Evolutionary conservation across 805 yeast genomes (phyloP).

Genomic region (Hermanozyma aechmeae): DNA sequence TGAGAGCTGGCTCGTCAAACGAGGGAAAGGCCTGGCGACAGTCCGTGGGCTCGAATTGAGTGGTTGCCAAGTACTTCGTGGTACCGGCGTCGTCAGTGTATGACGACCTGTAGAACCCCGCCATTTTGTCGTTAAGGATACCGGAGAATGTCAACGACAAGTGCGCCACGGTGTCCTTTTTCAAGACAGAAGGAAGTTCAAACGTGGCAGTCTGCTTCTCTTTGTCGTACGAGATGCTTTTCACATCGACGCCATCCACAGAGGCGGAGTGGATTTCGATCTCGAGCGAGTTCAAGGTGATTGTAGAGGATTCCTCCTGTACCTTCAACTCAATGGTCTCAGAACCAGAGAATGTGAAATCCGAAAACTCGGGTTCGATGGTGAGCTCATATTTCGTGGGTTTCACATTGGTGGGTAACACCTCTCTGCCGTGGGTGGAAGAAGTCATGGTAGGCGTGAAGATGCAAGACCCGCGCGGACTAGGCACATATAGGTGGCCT

Average conservation of each 20-base stretch:
- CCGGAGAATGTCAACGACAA: constrained; percentile 51
- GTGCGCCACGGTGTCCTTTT: constrained; percentile 29
- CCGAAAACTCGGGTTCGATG: constrained; percentile 37
- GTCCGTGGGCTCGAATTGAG: constrained; percentile 83
- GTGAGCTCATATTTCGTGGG: constrained; percentile 32
- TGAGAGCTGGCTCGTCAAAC: constrained; percentile 75
- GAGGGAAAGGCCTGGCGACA: constrained; percentile 85
- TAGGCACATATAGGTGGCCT: too few species aligned
- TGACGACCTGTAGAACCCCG: constrained; percentile 69
- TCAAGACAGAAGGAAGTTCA: constrained; percentile 23
- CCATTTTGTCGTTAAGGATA: constrained; percentile 66
- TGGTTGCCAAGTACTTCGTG: constrained; percentile 66
- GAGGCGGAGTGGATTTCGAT: constrained; percentile 48
- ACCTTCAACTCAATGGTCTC: constrained; percentile 47
- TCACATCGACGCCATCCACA: constrained; percentile 17
- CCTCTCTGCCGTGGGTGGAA: constrained; percentile 21
- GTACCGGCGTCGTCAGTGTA: constrained; percentile 49
- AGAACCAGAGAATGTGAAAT: constrained; percentile 50
- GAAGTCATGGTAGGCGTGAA: constrained; percentile 6
- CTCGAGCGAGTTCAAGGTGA: constrained; percentile 56
- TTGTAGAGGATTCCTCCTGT: constrained; percentile 34
- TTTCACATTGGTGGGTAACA: constrained; percentile 33
- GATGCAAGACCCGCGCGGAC: too few species aligned
- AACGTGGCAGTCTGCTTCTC: constrained; percentile 35
- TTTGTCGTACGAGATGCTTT: constrained; percentile 18